Conservation (phyloP, 352 stramenopile genomes). For the Pythium brachiatum region DNA sequence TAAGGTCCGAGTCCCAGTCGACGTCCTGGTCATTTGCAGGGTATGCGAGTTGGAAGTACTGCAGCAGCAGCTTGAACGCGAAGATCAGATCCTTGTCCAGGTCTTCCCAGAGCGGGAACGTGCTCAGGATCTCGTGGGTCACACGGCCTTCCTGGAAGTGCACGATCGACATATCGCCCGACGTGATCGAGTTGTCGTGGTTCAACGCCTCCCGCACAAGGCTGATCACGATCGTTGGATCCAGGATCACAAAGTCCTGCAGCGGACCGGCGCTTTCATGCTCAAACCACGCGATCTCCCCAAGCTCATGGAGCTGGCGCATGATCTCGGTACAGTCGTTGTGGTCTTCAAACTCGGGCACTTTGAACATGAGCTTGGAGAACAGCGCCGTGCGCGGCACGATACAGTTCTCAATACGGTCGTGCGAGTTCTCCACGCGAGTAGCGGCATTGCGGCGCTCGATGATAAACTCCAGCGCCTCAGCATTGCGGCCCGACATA, state of each 20-base stretch:
- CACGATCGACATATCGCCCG: conserved; percentile 14
- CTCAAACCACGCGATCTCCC: conserved; percentile 26
- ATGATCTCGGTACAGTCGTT: conserved; percentile 16
- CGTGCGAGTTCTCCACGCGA: neutral
- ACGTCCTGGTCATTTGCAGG: conserved; percentile 13
- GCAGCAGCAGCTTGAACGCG: conserved; percentile 25
- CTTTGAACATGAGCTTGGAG: neutral
- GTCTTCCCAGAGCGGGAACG: conserved; percentile 14
- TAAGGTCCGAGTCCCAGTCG: conserved; percentile 21
- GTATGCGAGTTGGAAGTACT: conserved; percentile 27
- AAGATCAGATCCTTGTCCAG: conserved; percentile 18
- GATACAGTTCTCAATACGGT: conserved; percentile 17
- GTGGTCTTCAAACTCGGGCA: conserved; percentile 10
- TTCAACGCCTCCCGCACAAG: conserved; percentile 22
- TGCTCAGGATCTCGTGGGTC: conserved; percentile 9
- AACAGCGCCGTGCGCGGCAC: conserved; percentile 12
- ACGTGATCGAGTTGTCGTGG: conserved; percentile 16
- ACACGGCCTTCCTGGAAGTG: conserved; percentile 16
- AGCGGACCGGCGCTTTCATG: neutral
- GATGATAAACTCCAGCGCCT: conserved; percentile 10
- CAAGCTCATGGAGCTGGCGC: conserved; percentile 16
- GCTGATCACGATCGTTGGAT: conserved; percentile 31
- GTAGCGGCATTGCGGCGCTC: neutral
- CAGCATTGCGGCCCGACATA: conserved; percentile 18
- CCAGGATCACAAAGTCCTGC: conserved; percentile 21